Evolutionary conservation across 371 early-diverging fungal species (phyloP).

Genomic region (Mortierella sp.): DNA sequence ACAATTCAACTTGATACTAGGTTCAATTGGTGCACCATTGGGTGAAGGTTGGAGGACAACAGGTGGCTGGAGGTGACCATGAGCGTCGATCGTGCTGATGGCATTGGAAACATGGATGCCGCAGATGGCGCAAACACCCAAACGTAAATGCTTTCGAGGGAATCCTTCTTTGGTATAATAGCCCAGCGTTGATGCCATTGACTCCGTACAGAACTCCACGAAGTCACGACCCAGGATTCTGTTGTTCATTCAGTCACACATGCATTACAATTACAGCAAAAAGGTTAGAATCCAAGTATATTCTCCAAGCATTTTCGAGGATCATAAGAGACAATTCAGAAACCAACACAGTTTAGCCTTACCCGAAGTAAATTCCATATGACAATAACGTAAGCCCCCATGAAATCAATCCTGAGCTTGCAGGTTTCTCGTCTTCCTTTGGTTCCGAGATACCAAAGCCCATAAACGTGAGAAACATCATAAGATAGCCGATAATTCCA

Average conservation of each 20-base stretch:
- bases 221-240: conserved; percentile 84
- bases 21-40: conserved; percentile 50
- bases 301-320: no score
- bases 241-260: background rate
- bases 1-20: conserved; percentile 79
- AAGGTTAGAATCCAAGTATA: no score
- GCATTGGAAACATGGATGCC: conserved; percentile 62
- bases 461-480: conserved; percentile 71
- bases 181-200: conserved; percentile 87
- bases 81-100: conserved; percentile 48
- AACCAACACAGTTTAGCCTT: conserved; percentile 14
- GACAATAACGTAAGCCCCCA: conserved; percentile 64
- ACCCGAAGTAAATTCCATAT: conserved; percentile 84
- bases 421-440: conserved; percentile 57
- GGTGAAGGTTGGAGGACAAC: conserved; percentile 42
- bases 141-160: conserved; percentile 76
- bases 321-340: no score
- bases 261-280: no score
- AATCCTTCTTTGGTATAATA: conserved; percentile 79
- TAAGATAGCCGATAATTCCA: conserved; percentile 70
- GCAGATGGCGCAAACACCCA: conserved; percentile 88
- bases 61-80: conserved; percentile 41
- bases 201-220: conserved; percentile 86
- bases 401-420: conserved; percentile 51
- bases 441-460: conserved; percentile 63